Evolutionary conservation across 768 basidiomycete genomes (phyloP).

Genomic region (Suillus subaureus): DNA sequence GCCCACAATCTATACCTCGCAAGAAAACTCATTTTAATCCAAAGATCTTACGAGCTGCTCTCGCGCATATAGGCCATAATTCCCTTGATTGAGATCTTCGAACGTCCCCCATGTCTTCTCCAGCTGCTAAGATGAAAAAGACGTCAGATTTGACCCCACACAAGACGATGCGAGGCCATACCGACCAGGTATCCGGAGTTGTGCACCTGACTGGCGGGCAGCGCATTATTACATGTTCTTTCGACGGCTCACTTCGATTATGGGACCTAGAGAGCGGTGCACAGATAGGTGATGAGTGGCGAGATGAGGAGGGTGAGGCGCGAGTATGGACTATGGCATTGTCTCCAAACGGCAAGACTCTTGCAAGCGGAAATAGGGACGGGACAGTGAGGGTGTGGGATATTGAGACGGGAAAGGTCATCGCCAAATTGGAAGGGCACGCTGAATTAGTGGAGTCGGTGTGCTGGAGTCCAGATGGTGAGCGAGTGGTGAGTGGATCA

Average conservation of each 20-base stretch:
- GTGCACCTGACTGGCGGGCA: background rate
- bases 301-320: slow-evolving; percentile 8
- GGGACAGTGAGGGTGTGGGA: no score
- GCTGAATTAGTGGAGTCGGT: rapidly evolving
- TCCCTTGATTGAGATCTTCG: no score
- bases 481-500: no score
- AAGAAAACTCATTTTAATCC: no score
- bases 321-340: background rate
- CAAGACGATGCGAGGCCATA: background rate
- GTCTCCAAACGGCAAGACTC: background rate
- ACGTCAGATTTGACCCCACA: background rate
- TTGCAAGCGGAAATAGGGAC: no score
- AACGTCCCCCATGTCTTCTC: background rate
- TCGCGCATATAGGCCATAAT: no score
- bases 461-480: no score
- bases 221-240: slow-evolving; percentile 13
- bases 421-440: no score
- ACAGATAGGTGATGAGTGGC: slow-evolving; percentile 1
- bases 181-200: rapidly evolving
- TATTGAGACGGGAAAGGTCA: background rate
- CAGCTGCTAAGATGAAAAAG: background rate
- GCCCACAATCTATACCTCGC: no score
- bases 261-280: slow-evolving; percentile 30
- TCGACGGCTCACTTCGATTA: slow-evolving; percentile 11
- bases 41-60: no score